Base-by-base conservation (phyloP, 2,329 filamentous ascomycete genomes). In the Microsporum ferrugineum region DNA sequence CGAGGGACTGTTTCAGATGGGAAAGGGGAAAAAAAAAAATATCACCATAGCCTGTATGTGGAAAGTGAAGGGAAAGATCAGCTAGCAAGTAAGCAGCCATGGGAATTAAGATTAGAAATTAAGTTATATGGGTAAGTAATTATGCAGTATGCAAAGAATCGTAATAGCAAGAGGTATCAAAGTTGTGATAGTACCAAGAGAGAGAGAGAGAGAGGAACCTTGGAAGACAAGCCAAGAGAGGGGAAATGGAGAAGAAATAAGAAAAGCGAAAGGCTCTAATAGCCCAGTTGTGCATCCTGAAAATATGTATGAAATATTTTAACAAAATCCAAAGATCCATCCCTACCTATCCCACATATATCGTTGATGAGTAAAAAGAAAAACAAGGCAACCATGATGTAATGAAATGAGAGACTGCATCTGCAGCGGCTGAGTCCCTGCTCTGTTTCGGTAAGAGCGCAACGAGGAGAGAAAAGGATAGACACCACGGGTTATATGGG, bases 51-150 rank as follows among this genome's bases (percentile, higher is more conserved):
- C 43, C 43, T 47, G 43, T 47, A 47, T 47, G 43, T 47, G 43
- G 43, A 47, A 29, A 29, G 43, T 53, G 49, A 34, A 53, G 27
- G 33, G 49, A 34, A 34, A 53, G 12, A 12, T 53, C 27, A 53
- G 5, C 4, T 10, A 33, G n/a, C 12, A 53, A 12, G 8, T 33
- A 33, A 31, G 49, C 17, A n/a, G 49, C 17, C 12, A 5, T 34
- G 49, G 14, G 23, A 57, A 57, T 57, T 57, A 57, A 57, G 34
- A 57, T 57, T 57, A 57, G 55, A 57, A 29, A 57, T 57, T 57
- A 57, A 17, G 23, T 57, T 57, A 57, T 36, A 39, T 39, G n/a
- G 53, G 33, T 39, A 39, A 53, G 45, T 17, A 56, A 56, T 34
- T 39, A 34, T 57, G 34, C 38, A 57, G 27, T 14, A 57, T 34